Base-by-base conservation (phyloP, 2,329 filamentous ascomycete genomes). In the Lachnellula arida region DNA sequence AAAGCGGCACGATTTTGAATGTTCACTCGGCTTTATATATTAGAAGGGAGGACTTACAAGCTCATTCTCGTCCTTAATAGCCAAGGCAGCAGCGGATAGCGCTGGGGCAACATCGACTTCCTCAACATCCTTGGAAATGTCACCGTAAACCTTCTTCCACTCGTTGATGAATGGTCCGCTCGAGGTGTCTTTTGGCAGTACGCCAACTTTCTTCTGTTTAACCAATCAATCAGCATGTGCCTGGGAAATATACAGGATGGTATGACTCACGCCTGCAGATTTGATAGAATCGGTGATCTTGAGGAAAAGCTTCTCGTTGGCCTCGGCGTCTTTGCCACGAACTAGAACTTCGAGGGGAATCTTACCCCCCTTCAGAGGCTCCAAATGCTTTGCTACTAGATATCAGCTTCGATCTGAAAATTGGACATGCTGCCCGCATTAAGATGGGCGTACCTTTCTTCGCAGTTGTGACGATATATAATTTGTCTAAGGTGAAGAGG, bases 11-110 rank as follows among this genome's bases (percentile, higher is more conserved):
- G 28, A 11, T 32, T 11, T 32, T 11, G 9, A 32, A 32, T 11
- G 28, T 32, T 9, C 28, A 32, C 2, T 32, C 28, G 9, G 28
- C 8, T 32, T 32, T 11, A 32, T 11, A 32, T 32, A 11, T 32
- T 11, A 32, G 28, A 32, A 11, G 28, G 22, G 32, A 7, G 23
- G 15, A 58, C 63, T 28, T 72, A 85, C 82, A 63, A 99, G 79
- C 74, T 99, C 94, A 67, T 87, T 88, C 72, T 97, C 92, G 70
- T 97, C 94, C 74, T 99, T 99, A 71, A 96, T 82, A 15, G 93
- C 87, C 71, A 99, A 88, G 51, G 91, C 91, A 43, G 87, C 83
- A 8, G 84, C 81, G 8, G 94, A 97, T 34, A 99, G 79, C 12
- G 91, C 92, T 17, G 82, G 74, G 3, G 88, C 83, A 61, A 97